Base-by-base conservation (phyloP, 164 flowering plant species). In the Sedum album region DNA sequence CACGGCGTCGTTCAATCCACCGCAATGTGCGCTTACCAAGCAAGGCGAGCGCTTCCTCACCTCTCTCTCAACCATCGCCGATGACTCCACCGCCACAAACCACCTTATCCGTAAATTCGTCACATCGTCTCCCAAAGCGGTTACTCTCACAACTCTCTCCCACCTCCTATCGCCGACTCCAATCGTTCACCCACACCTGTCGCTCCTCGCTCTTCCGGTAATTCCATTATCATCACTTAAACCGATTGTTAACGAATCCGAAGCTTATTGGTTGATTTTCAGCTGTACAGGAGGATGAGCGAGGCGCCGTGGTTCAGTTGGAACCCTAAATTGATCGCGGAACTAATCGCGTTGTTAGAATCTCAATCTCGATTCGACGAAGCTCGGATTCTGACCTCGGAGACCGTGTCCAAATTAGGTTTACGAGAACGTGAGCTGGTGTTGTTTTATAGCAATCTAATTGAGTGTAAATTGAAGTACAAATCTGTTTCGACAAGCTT, bases 221-320 rank as follows among this genome's bases (percentile, higher is more conserved):
- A 78, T 85, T 66, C 28, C 18, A 14, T 13, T 11, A 15, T 41
- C 4, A n/a, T 13, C 26, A 31, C 20, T 60, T 11, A 13, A 18
- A 20, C 1, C 10, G 14, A n/a, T 5, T 67, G 6, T 2, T 31
- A 20, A 39, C 31, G 33, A 30, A 18, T n/a, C 31, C 7, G 17
- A 25, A n/a, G 14, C 10, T 31, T 31, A n/a, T 35, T 28, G 18
- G 41, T 25, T 62, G 46, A 41, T 41, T 41, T 42, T 14, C 82
- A 92, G 96, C 66, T 90, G 77, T 90, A 87, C 68, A 33, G 66
- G 20, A 78, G 70, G 69, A 85, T 88, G 31, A 73, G 68, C 38
- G 82, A 84, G 78, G 79, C 84, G 5, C 31, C 83, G 1, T 90
- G 98, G 94, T 92, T 84, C 72, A 62, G 35, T 20, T 87, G 88